A percentile compares a stretch with the other conserved stretches of the same genome.
These are phyloP conservation scores for Beauveria rudraprayagi DNA, from an alignment of 2,329 filamentous ascomycete genomes.

Conservation along the genomic window DNA sequence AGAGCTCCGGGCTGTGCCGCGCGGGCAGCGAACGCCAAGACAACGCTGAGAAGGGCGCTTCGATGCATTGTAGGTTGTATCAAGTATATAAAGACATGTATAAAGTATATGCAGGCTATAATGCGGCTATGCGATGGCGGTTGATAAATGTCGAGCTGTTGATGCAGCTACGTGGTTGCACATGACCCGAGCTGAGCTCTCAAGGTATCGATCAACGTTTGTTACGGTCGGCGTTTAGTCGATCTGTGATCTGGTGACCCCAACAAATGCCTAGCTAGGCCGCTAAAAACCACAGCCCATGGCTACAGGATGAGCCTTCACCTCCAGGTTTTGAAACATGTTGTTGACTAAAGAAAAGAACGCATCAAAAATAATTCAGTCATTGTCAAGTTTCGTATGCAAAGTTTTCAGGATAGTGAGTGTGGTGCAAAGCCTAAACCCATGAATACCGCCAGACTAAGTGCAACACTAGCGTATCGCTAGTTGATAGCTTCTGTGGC, in stretches of 20 bases:
- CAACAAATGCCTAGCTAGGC: background rate
- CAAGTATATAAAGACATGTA: background rate
- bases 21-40: constrained; percentile 30
- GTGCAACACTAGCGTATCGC: too few relatives aligned
- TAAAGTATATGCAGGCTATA: background rate
- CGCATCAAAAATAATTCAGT: too few relatives aligned
- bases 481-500: too few relatives aligned
- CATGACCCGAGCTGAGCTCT: background rate
- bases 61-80: background rate
- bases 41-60: constrained; percentile 14
- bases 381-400: too few relatives aligned
- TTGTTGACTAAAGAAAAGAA: too few relatives aligned
- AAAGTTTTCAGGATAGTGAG: too few relatives aligned
- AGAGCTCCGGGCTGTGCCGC: constrained; percentile 71
- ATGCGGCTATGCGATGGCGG: constrained; percentile 29
- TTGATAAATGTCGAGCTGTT: constrained; percentile 12
- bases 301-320: background rate
- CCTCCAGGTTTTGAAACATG: too few relatives aligned
- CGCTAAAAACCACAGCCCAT: too few relatives aligned
- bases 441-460: too few relatives aligned
- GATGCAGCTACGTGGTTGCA: background rate
- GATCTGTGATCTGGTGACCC: constrained; percentile 1
- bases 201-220: background rate
- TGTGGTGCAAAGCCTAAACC: too few relatives aligned
- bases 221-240: background rate